Evolutionary conservation across 768 basidiomycete genomes (phyloP).

Genomic region (Termitomyces sp.): DNA sequence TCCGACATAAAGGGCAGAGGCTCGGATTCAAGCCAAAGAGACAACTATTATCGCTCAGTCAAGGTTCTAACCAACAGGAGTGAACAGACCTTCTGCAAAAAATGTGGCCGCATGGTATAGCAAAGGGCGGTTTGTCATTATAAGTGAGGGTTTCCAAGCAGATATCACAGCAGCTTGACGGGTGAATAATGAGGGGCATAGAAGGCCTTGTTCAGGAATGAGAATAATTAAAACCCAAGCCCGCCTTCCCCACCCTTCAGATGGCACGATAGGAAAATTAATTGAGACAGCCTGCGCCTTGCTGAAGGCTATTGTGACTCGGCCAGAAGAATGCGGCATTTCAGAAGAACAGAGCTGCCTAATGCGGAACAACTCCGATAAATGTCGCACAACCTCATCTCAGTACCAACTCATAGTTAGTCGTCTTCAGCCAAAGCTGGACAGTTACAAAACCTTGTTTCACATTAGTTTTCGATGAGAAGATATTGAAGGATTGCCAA

Average conservation of each 20-base stretch:
- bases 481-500: too few species aligned
- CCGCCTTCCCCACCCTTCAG: neutral
- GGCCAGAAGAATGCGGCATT: neutral
- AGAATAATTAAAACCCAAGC: neutral
- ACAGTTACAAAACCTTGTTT: neutral
- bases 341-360: neutral
- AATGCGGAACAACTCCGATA: neutral
- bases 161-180: slow-evolving; percentile 70
- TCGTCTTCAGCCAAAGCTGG: neutral
- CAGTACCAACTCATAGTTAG: neutral
- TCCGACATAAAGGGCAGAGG: slow-evolving; percentile 15
- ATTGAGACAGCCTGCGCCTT: neutral
- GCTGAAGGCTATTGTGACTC: neutral
- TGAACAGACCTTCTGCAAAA: slow-evolving; percentile 59
- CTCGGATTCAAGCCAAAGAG: slow-evolving; percentile 10
- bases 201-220: neutral
- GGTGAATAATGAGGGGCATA: slow-evolving; percentile 53
- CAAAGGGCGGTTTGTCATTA: slow-evolving; percentile 53
- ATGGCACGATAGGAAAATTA: neutral
- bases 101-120: slow-evolving; percentile 72
- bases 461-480: neutral
- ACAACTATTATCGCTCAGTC: slow-evolving; percentile 5
- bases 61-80: neutral
- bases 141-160: slow-evolving; percentile 62
- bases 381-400: neutral